Evolutionary conservation across 1,139 yeast species (phyloP).

Genomic region (Zygosaccharomyces sapae): DNA sequence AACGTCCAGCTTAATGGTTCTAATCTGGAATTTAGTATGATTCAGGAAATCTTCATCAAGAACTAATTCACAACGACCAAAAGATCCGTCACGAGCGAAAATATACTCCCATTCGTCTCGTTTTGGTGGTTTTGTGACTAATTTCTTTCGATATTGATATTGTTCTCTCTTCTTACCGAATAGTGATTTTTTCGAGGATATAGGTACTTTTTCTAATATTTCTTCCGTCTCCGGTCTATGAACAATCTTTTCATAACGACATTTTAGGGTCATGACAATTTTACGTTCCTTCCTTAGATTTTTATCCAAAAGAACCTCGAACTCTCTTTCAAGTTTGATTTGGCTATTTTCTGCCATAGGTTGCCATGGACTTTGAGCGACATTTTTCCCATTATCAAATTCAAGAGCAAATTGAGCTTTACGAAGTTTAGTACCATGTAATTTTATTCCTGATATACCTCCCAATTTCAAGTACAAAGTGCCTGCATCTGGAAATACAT

Average conservation of each 20-base stretch:
- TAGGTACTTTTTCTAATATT: conserved; percentile 49
- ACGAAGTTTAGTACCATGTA: conserved; percentile 54
- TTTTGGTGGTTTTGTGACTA: conserved; percentile 47
- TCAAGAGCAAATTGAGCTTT: conserved; percentile 66
- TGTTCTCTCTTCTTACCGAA: conserved; percentile 38
- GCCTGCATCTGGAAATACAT: conserved; percentile 52
- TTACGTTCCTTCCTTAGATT: conserved; percentile 36
- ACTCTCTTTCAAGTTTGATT: conserved; percentile 67
- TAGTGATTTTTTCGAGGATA: conserved; percentile 26
- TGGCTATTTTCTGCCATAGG: conserved; percentile 41
- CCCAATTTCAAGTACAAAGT: conserved; percentile 65
- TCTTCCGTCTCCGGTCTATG: conserved; percentile 49
- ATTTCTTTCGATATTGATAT: conserved; percentile 43
- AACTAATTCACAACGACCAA: conserved; percentile 68
- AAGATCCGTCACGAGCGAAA: conserved; percentile 82
- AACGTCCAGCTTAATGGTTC: conserved; percentile 54
- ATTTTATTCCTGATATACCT: conserved; percentile 51
- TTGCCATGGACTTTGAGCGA: conserved; percentile 69
- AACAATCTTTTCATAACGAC: conserved; percentile 50
- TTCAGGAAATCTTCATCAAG: conserved; percentile 43
- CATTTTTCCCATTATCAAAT: conserved; percentile 86
- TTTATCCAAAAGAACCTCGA: conserved; percentile 57
- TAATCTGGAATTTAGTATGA: conserved; percentile 14
- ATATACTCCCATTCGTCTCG: conserved; percentile 54
- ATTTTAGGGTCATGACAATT: conserved; percentile 70